phyloP scores from a whole-genome alignment of 164 flowering plant species.

The Litsea cubeba region DNA sequence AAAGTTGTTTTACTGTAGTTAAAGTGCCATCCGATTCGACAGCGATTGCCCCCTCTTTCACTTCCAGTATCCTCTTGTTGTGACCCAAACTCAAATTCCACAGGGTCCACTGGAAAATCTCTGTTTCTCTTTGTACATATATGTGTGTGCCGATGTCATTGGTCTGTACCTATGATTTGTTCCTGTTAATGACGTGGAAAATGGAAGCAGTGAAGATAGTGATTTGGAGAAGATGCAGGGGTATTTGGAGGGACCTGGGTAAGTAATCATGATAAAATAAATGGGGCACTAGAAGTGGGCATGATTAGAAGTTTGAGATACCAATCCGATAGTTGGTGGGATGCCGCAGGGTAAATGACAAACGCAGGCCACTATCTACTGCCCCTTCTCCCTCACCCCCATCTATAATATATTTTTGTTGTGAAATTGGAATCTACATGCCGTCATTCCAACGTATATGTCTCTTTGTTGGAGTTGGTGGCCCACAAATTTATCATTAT shows the following conservation, averaged over 20 bases:
- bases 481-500: neutral
- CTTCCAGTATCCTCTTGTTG: too few species aligned
- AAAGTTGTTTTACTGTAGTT: too few species aligned
- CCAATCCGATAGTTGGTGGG: conserved; percentile 5
- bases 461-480: neutral
- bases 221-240: neutral
- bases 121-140: too few species aligned
- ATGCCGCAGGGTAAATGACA: conserved; percentile 11
- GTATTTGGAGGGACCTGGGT: neutral
- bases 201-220: neutral
- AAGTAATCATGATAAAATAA: neutral
- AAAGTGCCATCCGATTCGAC: too few species aligned
- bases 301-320: conserved; percentile 11
- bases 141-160: too few species aligned
- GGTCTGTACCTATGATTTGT: too few species aligned
- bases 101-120: too few species aligned
- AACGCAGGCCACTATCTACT: conserved; percentile 6
- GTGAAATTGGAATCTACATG: too few species aligned
- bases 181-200: too few species aligned
- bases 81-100: too few species aligned
- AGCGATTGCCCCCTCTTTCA: too few species aligned
- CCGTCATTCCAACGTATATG: neutral
- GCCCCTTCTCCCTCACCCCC: neutral
- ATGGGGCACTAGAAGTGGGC: neutral
- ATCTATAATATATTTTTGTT: neutral